Conservation (phyloP, 129 eudicot species). For the Flaveria linearis region DNA sequence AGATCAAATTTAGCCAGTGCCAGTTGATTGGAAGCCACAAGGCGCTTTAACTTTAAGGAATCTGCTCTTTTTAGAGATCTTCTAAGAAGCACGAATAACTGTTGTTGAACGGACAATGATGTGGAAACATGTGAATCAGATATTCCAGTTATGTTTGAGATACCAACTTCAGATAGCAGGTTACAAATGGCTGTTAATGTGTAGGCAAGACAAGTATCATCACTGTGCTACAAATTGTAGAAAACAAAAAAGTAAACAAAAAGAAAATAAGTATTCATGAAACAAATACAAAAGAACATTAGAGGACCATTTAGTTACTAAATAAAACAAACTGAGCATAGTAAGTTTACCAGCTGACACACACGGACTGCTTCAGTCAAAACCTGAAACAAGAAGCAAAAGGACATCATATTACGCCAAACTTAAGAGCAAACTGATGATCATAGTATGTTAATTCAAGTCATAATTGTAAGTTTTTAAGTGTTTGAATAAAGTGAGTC, state of each 20-base stretch:
- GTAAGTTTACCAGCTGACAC: slow-evolving; percentile 73
- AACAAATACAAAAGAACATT: slow-evolving; percentile 4
- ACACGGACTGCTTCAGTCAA: slow-evolving; percentile 90
- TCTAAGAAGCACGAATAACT: slow-evolving; percentile 73
- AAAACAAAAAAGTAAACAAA: slow-evolving; percentile 2
- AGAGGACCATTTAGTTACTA: slow-evolving; percentile 5
- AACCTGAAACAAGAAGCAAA: slow-evolving; percentile 58
- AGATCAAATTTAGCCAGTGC: slow-evolving; percentile 84
- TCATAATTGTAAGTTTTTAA: background rate
- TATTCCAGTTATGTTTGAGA: slow-evolving; percentile 68
- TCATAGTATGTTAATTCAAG: background rate
- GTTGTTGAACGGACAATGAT: slow-evolving; percentile 78
- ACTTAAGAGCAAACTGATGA: background rate
- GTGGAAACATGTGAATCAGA: slow-evolving; percentile 74
- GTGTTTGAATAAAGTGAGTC: background rate
- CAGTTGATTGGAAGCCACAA: slow-evolving; percentile 89
- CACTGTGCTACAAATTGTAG: slow-evolving; percentile 63
- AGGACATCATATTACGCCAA: slow-evolving; percentile 19
- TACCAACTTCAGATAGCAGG: slow-evolving; percentile 81
- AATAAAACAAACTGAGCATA: background rate
- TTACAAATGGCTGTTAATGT: slow-evolving; percentile 92
- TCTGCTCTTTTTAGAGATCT: slow-evolving; percentile 89
- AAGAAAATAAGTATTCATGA: slow-evolving; percentile 2
- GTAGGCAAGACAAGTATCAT: slow-evolving; percentile 96
- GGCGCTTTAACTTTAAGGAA: slow-evolving; percentile 63